phyloP scores from a whole-genome alignment of 176 grass and related monocot genomes.

The Urochloa ruziziensis region DNA sequence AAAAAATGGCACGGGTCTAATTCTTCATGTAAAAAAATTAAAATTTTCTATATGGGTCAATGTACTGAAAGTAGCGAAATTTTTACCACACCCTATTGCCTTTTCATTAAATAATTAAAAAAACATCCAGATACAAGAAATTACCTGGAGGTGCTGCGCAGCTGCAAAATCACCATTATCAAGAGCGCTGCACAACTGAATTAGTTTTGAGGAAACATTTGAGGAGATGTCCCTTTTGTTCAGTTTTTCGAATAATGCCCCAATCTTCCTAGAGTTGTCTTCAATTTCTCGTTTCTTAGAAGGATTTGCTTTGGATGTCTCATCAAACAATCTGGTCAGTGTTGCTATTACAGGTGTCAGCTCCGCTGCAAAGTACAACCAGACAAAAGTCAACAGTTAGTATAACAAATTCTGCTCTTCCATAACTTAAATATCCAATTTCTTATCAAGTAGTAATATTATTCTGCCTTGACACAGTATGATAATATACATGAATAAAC shows the following conservation, averaged over 20 bases:
- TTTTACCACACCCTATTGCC: background rate
- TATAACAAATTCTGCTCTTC: no score
- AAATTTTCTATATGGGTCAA: no score
- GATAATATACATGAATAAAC: no score
- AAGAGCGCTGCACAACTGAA: constrained; percentile 78
- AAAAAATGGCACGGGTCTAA: no score
- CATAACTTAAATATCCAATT: no score
- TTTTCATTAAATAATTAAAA: no score
- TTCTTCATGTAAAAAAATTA: no score
- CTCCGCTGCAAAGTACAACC: constrained; percentile 61
- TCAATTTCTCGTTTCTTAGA: constrained; percentile 88
- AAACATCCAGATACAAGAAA: no score
- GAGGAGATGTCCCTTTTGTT: constrained; percentile 86
- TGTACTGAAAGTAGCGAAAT: no score
- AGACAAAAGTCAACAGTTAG: background rate
- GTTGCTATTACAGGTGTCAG: constrained; percentile 77
- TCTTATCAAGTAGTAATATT: no score
- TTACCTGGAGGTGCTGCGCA: constrained; percentile 87
- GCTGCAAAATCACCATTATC: constrained; percentile 68
- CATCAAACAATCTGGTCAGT: constrained; percentile 77
- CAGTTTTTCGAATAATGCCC: constrained; percentile 82
- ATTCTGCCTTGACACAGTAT: no score
- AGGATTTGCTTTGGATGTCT: constrained; percentile 67
- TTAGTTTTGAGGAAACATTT: constrained; percentile 82
- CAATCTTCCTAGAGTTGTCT: constrained; percentile 94